Conservation (phyloP, 2,329 filamentous ascomycete genomes). For the Didymella pomorum region DNA sequence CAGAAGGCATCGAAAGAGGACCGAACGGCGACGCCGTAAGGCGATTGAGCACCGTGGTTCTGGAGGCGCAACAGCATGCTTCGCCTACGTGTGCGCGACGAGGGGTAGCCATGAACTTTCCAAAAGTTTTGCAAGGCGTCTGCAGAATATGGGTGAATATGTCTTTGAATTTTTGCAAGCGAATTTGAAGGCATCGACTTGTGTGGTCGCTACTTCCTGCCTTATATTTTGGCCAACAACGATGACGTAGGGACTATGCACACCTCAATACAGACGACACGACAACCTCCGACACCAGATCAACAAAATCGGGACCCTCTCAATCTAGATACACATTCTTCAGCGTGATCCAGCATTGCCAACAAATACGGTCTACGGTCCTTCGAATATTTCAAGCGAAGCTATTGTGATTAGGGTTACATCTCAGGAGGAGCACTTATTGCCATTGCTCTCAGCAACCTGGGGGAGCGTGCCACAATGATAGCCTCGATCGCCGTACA, state of each 20-base stretch:
- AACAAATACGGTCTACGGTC: not conserved
- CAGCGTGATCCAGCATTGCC: not conserved
- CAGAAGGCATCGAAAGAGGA: constrained; percentile 21
- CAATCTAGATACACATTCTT: not conserved
- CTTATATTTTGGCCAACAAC: not conserved
- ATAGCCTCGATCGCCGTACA: not conserved
- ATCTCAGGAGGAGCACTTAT: not conserved
- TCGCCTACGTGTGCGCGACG: not conserved
- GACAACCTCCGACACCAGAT: not conserved
- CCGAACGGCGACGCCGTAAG: not conserved
- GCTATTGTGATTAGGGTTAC: not conserved
- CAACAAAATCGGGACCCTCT: not conserved
- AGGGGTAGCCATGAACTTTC: not conserved
- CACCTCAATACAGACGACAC: not conserved
- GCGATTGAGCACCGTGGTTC: not conserved
- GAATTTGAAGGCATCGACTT: not conserved
- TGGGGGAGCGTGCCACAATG: not conserved
- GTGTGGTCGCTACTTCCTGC: not conserved
- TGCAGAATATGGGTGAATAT: not conserved
- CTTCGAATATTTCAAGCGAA: too few species aligned
- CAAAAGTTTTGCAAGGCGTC: not conserved
- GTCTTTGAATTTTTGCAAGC: not conserved
- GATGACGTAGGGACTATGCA: not conserved
- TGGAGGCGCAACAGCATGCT: not conserved
- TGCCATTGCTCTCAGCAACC: not conserved